Conservation (phyloP, 2,329 filamentous ascomycete genomes). For the Mariannaea elegans region DNA sequence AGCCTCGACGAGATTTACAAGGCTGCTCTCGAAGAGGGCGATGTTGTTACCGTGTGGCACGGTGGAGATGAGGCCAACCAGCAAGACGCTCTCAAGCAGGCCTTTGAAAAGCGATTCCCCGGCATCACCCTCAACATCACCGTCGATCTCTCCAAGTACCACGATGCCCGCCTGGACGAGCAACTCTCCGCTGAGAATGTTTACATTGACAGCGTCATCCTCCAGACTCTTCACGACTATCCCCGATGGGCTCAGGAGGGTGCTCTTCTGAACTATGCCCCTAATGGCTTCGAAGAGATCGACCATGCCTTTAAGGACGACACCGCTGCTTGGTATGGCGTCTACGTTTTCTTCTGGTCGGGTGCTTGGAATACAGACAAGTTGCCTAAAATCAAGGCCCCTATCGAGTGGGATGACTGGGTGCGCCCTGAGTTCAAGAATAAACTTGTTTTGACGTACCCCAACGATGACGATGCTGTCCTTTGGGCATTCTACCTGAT, state of each 20-base stretch:
- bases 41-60: slow-evolving; percentile 56
- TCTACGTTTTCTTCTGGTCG: slow-evolving; percentile 50
- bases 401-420: slow-evolving; percentile 51
- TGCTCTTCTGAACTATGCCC: slow-evolving; percentile 59
- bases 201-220: slow-evolving; percentile 50
- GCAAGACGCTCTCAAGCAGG: slow-evolving; percentile 49
- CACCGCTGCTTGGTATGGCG: slow-evolving; percentile 50
- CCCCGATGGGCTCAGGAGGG: slow-evolving; percentile 59
- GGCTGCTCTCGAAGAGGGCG: slow-evolving; percentile 58
- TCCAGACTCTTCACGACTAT: slow-evolving; percentile 63
- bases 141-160: slow-evolving; percentile 65
- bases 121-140: slow-evolving; percentile 61
- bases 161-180: slow-evolving; percentile 56
- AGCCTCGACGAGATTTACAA: slow-evolving; percentile 59
- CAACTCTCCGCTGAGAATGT: slow-evolving; percentile 50
- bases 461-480: slow-evolving; percentile 66
- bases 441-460: slow-evolving; percentile 63
- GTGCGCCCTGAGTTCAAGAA: slow-evolving; percentile 60
- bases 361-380: slow-evolving; percentile 43
- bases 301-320: slow-evolving; percentile 48
- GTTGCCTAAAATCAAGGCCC: slow-evolving; percentile 43
- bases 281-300: slow-evolving; percentile 55
- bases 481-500: slow-evolving; percentile 60
- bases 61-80: slow-evolving; percentile 57
- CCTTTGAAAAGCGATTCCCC: slow-evolving; percentile 58